Base-by-base conservation (phyloP, 768 basidiomycete species). In the Leccinum incarnatum region DNA sequence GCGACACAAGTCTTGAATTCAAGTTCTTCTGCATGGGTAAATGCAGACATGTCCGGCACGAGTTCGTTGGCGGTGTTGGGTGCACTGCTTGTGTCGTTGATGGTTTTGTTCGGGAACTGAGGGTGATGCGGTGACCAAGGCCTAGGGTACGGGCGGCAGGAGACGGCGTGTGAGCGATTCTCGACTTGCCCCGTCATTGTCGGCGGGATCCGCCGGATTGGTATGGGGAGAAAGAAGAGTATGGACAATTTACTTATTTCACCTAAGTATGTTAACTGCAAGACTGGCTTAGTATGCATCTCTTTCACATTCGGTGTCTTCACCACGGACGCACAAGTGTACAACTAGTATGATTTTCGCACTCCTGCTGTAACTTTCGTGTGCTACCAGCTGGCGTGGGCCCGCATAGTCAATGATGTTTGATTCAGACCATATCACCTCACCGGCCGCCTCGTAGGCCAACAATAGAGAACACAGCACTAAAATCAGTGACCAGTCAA, bases 71-170 rank as follows among this genome's bases (percentile, higher is more conserved):
- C 49, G 21, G 14, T 37, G 27, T 53, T 66, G 58, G 52, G 54
- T n/a, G 47, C 61, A 21, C 34, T 30, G 29, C 29, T 69, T 47
- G 45, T 64, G n/a, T 10, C 67, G 46, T 55, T 63, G 23, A 53
- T 61, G 8, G 10, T 53, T 25, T 42, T 63, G 46, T 61, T 50
- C 23, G 57, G 46, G 56, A 40, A 47, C 45, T 69, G 59, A 69
- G 40, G 37, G 50, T 15, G 30, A 57, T 30, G 12, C 3, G 32
- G 48, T 42, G 29, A n/a, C 27, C 36, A 19, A 17, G 23, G 19
- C 25, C 3, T 21, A 19, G 14, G 21, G 21, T 51, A 34, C 34
- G 34, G 34, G 36, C 36, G 36, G 15, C 29, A 53, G 51, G 57
- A 47, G 14, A 11, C 12, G 21, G 46, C 30, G 30, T 32, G 46